Conservation (phyloP, 2,329 filamentous ascomycete genomes). For the Aspergillus arachidicola region DNA sequence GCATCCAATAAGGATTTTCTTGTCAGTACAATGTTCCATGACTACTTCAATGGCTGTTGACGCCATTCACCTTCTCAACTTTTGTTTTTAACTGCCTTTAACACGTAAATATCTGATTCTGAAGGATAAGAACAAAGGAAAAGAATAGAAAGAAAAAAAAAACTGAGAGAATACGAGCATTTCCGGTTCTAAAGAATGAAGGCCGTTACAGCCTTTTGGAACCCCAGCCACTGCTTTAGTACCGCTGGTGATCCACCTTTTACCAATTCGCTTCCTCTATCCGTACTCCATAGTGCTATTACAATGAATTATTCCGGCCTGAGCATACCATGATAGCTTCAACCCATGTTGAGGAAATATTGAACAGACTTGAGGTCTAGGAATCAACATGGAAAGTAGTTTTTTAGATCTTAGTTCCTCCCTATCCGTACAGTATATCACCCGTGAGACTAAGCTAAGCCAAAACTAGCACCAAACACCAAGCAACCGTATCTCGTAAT, state of each 20-base stretch:
- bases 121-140: neutral
- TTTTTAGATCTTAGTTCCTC: neutral
- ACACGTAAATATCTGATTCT: neutral
- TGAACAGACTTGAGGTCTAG: neutral
- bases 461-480: conserved; percentile 13
- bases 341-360: neutral
- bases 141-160: neutral
- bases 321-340: neutral
- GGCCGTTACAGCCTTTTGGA: neutral
- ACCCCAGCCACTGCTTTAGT: neutral
- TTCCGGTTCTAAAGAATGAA: neutral
- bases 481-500: neutral
- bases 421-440: neutral
- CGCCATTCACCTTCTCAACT: neutral
- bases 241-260: neutral
- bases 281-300: neutral
- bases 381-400: neutral
- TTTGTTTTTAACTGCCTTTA: neutral
- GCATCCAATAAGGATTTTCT: neutral
- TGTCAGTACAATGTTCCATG: neutral
- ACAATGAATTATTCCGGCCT: neutral
- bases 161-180: neutral
- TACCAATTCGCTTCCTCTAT: neutral
- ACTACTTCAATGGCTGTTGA: neutral
- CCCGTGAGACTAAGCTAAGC: neutral